Evolutionary conservation across 192 early-diverging fungal species (phyloP), one percentile per base, ranked within the genome.

Genomic region (Phycomyces nitens): DNA sequence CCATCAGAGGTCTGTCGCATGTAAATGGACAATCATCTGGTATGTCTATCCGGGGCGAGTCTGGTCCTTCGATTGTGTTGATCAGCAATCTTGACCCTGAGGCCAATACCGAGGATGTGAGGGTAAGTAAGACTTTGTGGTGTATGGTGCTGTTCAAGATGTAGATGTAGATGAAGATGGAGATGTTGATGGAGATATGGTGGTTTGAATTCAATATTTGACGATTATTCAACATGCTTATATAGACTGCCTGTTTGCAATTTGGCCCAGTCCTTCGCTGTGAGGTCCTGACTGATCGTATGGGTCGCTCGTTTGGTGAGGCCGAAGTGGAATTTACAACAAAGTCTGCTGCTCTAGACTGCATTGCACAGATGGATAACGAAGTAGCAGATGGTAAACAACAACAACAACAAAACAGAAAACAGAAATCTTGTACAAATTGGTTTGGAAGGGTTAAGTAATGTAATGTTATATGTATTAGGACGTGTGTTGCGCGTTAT

Each of bases 51-150:
- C 59, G 74, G 20, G 81, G 81, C 9, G 81, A 80, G 58, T 72
- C 76, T 42, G 81, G 81, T 0, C 81, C 81, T 38, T 70, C 73
- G 8, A 73, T 58, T 38, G 64, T 82, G 8, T 64, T 80, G 44
- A 76, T 82, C 58, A 77, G 69, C 34, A 77, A 77, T 39, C 57
- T 82, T 18, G 81, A 82, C 58, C 76, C 71, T 34, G 74, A 62
- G 14, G 73, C 78, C 12, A 82, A 74, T 53, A 69, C 71, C 1
- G 78, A 79, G 6, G 81, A 82, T 68, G 76, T 82, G n/a, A 73
- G 70, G 11, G 44, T 47, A 18, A 47, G 44, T 34, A 34, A 34
- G 7, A 34, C 7, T 34, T 34, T 34, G 11, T 47, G 2, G 3
- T 10, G 7, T 42, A 42, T 42, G 14, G 41, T 10, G 14, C 7